phyloP scores from a whole-genome alignment of 1,139 yeast genomes.

The Diutina neorugosa region DNA sequence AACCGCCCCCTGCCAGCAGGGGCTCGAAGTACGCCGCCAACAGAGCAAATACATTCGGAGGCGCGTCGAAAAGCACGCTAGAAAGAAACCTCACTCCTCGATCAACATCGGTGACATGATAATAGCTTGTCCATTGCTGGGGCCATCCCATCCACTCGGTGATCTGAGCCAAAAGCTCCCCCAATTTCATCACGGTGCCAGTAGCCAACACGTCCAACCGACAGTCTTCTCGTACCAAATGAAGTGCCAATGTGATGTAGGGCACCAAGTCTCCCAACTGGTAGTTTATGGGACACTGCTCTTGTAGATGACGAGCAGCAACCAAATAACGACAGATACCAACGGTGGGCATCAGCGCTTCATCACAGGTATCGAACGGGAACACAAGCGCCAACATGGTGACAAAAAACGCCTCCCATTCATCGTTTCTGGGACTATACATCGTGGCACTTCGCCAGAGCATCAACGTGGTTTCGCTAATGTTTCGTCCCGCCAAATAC shows the following conservation, averaged over 20 bases:
- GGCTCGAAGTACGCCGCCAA: constrained; percentile 14
- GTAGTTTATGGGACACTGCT: constrained; percentile 18
- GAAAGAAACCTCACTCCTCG: constrained; percentile 21
- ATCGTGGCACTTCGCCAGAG: constrained; percentile 52
- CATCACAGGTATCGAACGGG: constrained; percentile 18
- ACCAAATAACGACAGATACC: constrained; percentile 29
- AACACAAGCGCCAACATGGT: constrained; percentile 37
- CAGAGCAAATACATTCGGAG: constrained; percentile 47
- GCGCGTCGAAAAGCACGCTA: constrained; percentile 31
- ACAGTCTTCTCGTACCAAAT: constrained; percentile 66
- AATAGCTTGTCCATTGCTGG: constrained; percentile 48
- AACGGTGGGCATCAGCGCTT: constrained; percentile 12
- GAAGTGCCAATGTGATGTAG: constrained; percentile 57
- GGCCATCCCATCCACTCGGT: constrained; percentile 71
- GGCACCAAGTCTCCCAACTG: constrained; percentile 39
- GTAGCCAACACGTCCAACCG: constrained; percentile 41
- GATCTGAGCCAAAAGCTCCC: constrained; percentile 46
- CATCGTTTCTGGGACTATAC: constrained; percentile 28
- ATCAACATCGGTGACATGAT: constrained; percentile 27
- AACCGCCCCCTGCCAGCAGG: constrained; percentile 26
- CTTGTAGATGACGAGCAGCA: constrained; percentile 21
- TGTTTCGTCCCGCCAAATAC: constrained; percentile 44
- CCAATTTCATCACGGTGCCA: constrained; percentile 27
- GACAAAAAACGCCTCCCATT: constrained; percentile 53
- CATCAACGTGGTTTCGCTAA: constrained; percentile 46